Conservation (phyloP, 176 grass and related monocot genomes). For the Musa troglodytarum region DNA sequence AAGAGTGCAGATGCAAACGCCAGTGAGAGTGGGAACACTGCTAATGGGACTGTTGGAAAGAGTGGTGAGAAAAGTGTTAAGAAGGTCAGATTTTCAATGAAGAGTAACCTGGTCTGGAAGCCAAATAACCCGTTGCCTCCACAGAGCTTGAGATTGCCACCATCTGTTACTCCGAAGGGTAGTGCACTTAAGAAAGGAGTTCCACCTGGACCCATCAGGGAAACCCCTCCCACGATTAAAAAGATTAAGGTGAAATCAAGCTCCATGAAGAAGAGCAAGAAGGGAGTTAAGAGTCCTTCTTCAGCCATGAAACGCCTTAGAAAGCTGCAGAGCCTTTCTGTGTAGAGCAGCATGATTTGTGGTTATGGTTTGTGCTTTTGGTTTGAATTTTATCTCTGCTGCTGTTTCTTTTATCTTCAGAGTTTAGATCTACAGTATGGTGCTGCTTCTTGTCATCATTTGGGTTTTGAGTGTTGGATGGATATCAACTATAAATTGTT, state of each 20-base stretch:
- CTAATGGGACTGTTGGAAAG: conserved; percentile 12
- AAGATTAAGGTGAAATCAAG: conserved; percentile 56
- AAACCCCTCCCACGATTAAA: conserved; percentile 36
- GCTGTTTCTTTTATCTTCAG: conserved; percentile 25
- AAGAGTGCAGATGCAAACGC: conserved; percentile 29
- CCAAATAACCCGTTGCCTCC: conserved; percentile 76
- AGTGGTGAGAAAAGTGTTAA: conserved; percentile 46
- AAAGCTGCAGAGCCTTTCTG: conserved; percentile 63
- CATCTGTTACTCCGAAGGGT: conserved; percentile 80
- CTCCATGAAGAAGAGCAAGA: conserved; percentile 68
- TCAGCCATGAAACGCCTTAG: conserved; percentile 61
- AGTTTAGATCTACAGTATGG: conserved; percentile 37
- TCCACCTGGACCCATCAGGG: conserved; percentile 62
- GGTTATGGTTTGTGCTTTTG: conserved; percentile 18
- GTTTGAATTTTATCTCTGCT: conserved; percentile 26
- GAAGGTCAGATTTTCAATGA: conserved; percentile 91
- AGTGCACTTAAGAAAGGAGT: conserved; percentile 94
- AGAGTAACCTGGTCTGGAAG: conserved; percentile 91
- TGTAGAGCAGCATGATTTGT: conserved; percentile 23
- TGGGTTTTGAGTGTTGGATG: not conserved
- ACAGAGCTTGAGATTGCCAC: conserved; percentile 72
- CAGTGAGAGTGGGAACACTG: conserved; percentile 25
- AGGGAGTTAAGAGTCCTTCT: conserved; percentile 33
- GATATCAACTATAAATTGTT: not conserved
- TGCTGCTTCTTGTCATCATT: not conserved